Evolutionary conservation across 805 yeast genomes (phyloP).

Genomic region (Lipomyces sp.): DNA sequence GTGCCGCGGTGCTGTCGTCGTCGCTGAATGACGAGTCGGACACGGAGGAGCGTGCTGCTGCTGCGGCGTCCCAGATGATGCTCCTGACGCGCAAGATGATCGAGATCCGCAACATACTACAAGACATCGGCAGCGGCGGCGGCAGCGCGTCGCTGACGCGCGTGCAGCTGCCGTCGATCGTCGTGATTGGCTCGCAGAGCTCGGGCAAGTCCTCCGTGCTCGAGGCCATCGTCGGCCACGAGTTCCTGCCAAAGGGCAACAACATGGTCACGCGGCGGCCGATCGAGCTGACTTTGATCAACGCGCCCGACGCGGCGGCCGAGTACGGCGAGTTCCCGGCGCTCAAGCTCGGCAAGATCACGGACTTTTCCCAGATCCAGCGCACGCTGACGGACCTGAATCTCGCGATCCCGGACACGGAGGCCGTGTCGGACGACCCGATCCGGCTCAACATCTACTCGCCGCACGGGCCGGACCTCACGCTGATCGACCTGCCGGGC

Average conservation of each 20-base stretch:
- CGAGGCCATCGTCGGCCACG: constrained; percentile 97
- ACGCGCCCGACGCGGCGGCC: constrained; percentile 75
- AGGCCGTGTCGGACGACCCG: constrained; percentile 89
- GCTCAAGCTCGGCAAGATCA: constrained; percentile 71
- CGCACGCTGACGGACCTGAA: constrained; percentile 82
- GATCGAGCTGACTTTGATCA: constrained; percentile 86
- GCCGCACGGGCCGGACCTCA: constrained; percentile 85
- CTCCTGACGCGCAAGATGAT: constrained; percentile 94
- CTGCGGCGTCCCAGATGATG: constrained; percentile 66
- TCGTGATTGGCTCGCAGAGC: constrained; percentile 95
- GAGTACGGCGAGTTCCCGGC: constrained; percentile 94
- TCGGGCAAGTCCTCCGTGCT: constrained; percentile 96
- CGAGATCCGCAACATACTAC: constrained; percentile 78
- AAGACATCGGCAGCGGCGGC: constrained; percentile 72
- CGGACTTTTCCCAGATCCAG: constrained; percentile 87
- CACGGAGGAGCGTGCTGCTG: constrained; percentile 47
- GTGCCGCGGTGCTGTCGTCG: constrained; percentile 53
- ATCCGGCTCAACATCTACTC: constrained; percentile 88
- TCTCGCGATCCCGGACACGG: constrained; percentile 82
- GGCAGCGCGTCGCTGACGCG: constrained; percentile 18
- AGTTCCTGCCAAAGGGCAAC: constrained; percentile 92
- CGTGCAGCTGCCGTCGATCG: constrained; percentile 86
- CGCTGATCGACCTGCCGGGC: constrained; percentile 94
- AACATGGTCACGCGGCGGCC: constrained; percentile 99
- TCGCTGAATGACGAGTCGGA: constrained; percentile 42